A percentile compares a stretch with the other conserved stretches of the same genome.
Conservation (phyloP, 306 rosid genomes). For the Ochetophila trinervis region DNA sequence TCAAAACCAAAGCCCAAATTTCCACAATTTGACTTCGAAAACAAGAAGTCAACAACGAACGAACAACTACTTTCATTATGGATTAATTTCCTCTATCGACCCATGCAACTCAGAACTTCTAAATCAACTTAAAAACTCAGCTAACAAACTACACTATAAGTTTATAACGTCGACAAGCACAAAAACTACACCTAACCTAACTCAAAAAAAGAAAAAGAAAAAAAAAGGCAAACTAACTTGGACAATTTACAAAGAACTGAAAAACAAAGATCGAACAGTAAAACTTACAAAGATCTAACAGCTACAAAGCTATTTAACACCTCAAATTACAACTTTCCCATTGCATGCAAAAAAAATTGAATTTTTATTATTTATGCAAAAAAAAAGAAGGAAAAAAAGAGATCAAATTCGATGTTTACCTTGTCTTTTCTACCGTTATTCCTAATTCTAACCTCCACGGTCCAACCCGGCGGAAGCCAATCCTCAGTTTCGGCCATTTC, state of each 20-base stretch:
- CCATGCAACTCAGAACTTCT: background rate
- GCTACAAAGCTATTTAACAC: background rate
- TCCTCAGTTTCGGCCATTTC: constrained; percentile 51
- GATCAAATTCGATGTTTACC: constrained; percentile 31
- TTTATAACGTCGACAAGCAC: background rate
- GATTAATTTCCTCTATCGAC: too few relatives aligned
- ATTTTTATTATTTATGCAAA: background rate
- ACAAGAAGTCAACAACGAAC: too few relatives aligned
- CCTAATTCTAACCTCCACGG: constrained; percentile 49
- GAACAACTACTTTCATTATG: too few relatives aligned
- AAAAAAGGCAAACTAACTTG: background rate
- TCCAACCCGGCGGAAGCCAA: constrained; percentile 72
- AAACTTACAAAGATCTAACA: background rate
- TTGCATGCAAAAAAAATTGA: too few relatives aligned
- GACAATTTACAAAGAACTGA: background rate
- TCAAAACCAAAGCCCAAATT: background rate
- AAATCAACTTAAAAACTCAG: background rate
- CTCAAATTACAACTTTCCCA: background rate
- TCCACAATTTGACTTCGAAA: background rate
- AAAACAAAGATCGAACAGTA: background rate
- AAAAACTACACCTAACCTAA: background rate
- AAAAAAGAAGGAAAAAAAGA: background rate
- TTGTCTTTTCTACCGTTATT: constrained; percentile 63
- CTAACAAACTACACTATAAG: background rate
- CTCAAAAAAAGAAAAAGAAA: background rate